Evolutionary conservation across 352 stramenopile genomes (phyloP).

Genomic region (Phytopythium chamaehyphon): DNA sequence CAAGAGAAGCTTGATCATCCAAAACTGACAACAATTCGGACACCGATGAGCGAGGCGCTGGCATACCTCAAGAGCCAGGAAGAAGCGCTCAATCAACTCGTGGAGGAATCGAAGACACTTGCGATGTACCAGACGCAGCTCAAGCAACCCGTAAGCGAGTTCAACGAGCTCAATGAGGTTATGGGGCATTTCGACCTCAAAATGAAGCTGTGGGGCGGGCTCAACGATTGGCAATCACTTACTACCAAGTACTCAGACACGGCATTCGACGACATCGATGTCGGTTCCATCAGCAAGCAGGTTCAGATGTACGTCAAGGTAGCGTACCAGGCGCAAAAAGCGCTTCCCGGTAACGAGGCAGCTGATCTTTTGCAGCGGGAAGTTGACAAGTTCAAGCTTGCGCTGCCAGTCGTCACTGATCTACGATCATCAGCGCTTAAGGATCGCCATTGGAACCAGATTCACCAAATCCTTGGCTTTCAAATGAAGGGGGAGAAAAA

Average conservation of each 20-base stretch:
- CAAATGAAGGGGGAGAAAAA: constrained; percentile 74
- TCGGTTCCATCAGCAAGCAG: constrained; percentile 82
- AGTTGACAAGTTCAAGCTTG: constrained; percentile 90
- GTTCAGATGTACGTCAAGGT: constrained; percentile 88
- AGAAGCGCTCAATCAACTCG: constrained; percentile 61
- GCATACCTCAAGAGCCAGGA: constrained; percentile 69
- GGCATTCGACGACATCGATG: constrained; percentile 88
- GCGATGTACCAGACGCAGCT: constrained; percentile 87
- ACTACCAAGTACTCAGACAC: constrained; percentile 75
- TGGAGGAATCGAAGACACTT: constrained; percentile 82
- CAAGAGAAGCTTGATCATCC: constrained; percentile 81
- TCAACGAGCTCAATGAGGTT: constrained; percentile 88
- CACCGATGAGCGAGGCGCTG: constrained; percentile 71
- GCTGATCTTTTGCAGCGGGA: constrained; percentile 75
- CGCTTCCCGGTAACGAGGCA: constrained; percentile 83
- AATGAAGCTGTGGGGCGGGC: constrained; percentile 86
- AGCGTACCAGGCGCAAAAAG: constrained; percentile 82
- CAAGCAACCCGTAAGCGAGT: constrained; percentile 86
- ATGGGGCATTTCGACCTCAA: constrained; percentile 86
- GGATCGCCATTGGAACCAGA: constrained; percentile 74
- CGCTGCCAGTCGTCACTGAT: constrained; percentile 76
- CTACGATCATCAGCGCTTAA: constrained; percentile 59
- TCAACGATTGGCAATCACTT: constrained; percentile 83
- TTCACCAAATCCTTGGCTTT: constrained; percentile 83
- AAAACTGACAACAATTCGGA: constrained; percentile 73